Evolutionary conservation across 305 asterid genomes (phyloP).

Genomic region (Monarda citriodora): DNA sequence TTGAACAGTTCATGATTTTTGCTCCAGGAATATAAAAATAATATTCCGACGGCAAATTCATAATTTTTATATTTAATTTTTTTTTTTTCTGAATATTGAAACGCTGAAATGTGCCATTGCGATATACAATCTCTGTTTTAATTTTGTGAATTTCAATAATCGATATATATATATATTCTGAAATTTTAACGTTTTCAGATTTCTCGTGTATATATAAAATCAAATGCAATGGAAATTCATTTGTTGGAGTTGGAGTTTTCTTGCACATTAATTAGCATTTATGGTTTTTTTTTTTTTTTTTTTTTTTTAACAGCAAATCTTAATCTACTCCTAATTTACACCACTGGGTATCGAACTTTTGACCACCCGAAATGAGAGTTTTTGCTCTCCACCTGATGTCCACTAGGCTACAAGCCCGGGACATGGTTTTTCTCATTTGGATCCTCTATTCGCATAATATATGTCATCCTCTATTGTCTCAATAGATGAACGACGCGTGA

Average conservation of each 20-base stretch:
- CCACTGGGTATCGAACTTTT: too few species aligned
- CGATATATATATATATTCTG: neutral
- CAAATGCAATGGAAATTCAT: neutral
- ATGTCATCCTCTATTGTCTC: too few species aligned
- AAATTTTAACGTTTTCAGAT: neutral
- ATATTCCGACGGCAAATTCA: neutral
- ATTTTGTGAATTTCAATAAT: slow-evolving; percentile 21
- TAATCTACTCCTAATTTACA: too few species aligned
- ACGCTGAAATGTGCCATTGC: too few species aligned
- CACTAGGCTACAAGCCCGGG: too few species aligned
- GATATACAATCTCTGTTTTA: neutral
- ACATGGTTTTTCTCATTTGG: too few species aligned
- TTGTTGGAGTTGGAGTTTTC: neutral
- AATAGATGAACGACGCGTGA: too few species aligned
- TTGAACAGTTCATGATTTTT: slow-evolving; percentile 22
- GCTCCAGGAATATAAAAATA: neutral
- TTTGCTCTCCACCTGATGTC: too few species aligned
- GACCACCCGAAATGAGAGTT: too few species aligned
- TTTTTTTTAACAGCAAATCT: too few species aligned
- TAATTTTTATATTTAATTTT: neutral
- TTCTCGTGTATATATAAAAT: slow-evolving; percentile 12
- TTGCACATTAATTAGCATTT: neutral
- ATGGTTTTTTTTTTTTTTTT: too few species aligned
- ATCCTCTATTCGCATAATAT: too few species aligned
- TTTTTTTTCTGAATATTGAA: neutral